Conservation (phyloP, 257 asterid genomes). For the Solanum sparsipilum region DNA sequence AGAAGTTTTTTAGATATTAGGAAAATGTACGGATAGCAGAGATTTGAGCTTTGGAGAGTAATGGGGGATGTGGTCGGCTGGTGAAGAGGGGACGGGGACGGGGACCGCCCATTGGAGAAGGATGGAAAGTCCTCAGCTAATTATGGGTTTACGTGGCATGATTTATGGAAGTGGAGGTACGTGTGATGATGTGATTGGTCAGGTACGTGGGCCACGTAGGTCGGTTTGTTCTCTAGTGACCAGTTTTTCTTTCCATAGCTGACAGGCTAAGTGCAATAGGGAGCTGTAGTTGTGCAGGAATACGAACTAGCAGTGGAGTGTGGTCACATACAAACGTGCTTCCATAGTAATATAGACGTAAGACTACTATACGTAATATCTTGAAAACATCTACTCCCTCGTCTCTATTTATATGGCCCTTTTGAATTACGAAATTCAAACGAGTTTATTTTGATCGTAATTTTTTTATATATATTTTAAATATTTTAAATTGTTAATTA, state of each 20-base stretch:
- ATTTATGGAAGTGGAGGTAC: neutral
- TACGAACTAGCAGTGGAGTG: neutral
- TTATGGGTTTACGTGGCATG: slow-evolving; percentile 14
- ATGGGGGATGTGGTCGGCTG: slow-evolving; percentile 16
- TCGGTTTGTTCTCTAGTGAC: slow-evolving; percentile 9
- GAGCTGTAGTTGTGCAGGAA: neutral
- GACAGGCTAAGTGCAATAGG: neutral
- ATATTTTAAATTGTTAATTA: no score
- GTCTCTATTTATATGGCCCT: no score
- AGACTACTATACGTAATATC: no score
- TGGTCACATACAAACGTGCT: neutral
- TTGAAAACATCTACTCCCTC: neutral
- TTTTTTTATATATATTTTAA: accelerated
- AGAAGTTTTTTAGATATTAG: neutral
- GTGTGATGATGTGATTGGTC: neutral
- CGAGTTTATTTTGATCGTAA: accelerated
- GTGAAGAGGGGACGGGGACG: slow-evolving; percentile 7
- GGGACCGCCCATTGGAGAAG: slow-evolving; percentile 3
- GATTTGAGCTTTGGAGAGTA: neutral
- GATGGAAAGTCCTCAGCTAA: slow-evolving; percentile 5
- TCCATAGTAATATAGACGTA: neutral
- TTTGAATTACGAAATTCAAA: no score
- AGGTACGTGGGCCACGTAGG: neutral
- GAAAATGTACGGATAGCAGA: neutral
- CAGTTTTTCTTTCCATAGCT: neutral